Evolutionary conservation across 1,139 yeast genomes (phyloP), one percentile per base, ranked within the genome.

Genomic region (Pichia kudriavzevii): DNA sequence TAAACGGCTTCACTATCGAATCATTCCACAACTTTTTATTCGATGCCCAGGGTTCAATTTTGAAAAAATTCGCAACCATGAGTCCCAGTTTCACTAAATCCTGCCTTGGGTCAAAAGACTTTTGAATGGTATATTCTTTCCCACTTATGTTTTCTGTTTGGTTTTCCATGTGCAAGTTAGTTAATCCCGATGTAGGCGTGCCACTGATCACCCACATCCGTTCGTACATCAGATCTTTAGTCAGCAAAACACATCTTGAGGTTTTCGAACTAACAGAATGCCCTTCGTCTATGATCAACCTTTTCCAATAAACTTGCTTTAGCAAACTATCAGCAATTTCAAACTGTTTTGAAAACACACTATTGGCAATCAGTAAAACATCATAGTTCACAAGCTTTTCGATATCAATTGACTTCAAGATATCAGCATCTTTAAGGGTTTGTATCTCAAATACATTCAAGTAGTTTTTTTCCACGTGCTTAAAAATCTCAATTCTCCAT

Each of bases 121-220:
- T 54, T 34, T 60, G 63, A 4, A 61, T 55, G 1, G 55, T 50
- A 38, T 62, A 64, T 26, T 55, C 61, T n/a, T n/a, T n/a, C n/a
- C n/a, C n/a, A n/a, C n/a, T n/a, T n/a, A n/a, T n/a, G n/a, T n/a
- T n/a, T 25, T 50, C 56, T 7, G 48, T 49, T 11, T 56, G 58
- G 26, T 60, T 59, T 44, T 69, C 72, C 65, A 77, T 65, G 41
- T 75, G 71, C 3, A 78, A 52, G 30, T 67, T 67, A 0, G 84
- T 77, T 39, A 79, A 57, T 0, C 87, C 87, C 0, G 81, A 67
- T 0, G 85, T 78, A 2, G 87, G 87, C 0, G 87, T 79, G 22
- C 88, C 87, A 0, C 82, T 73, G 1, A 79, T 82, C 0, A 78
- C 77, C 88, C 87, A 79, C 41, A 72, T 63, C 34, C 84, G 60